Evolutionary conservation across 768 basidiomycete genomes (phyloP).

Genomic region (Podaxis sp.): DNA sequence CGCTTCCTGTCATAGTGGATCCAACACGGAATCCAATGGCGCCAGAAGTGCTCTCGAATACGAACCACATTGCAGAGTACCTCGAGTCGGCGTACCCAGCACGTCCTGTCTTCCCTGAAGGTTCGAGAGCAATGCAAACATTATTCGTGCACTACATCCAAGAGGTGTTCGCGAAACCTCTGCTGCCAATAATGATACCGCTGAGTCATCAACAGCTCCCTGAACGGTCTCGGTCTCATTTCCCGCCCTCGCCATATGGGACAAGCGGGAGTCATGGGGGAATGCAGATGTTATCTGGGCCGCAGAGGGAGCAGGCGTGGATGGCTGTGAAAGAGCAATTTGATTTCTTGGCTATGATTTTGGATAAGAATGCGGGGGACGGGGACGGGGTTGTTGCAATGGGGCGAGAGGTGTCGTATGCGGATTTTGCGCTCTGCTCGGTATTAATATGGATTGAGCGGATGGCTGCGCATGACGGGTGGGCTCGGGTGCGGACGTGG

Average conservation of each 20-base stretch:
- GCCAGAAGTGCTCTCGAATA: conserved; percentile 57
- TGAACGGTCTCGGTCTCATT: conserved; percentile 51
- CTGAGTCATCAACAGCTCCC: conserved; percentile 62
- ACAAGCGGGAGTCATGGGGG: conserved; percentile 15
- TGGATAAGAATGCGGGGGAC: conserved; percentile 68
- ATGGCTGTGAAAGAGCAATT: conserved; percentile 63
- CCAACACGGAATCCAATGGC: conserved; percentile 40
- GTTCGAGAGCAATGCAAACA: conserved; percentile 63
- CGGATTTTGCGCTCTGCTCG: conserved; percentile 72
- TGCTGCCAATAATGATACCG: conserved; percentile 70
- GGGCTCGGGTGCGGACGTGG: conserved; percentile 68
- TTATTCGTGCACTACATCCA: conserved; percentile 72
- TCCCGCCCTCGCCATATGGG: conserved; percentile 24
- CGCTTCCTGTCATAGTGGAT: conserved; percentile 69
- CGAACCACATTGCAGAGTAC: conserved; percentile 67
- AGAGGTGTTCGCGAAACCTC: conserved; percentile 61
- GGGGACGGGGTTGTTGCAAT: conserved; percentile 63
- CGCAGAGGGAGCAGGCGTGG: conserved; percentile 66
- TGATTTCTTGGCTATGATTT: conserved; percentile 55
- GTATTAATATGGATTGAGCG: conserved; percentile 73
- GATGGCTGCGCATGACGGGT: conserved; percentile 72
- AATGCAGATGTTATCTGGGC: conserved; percentile 26
- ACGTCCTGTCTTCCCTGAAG: conserved; percentile 69
- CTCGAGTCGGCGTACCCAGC: conserved; percentile 68
- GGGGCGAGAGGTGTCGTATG: conserved; percentile 67